phyloP scores from a whole-genome alignment of 1,284 basidiomycete species.

The Clitocybe nebularis region DNA sequence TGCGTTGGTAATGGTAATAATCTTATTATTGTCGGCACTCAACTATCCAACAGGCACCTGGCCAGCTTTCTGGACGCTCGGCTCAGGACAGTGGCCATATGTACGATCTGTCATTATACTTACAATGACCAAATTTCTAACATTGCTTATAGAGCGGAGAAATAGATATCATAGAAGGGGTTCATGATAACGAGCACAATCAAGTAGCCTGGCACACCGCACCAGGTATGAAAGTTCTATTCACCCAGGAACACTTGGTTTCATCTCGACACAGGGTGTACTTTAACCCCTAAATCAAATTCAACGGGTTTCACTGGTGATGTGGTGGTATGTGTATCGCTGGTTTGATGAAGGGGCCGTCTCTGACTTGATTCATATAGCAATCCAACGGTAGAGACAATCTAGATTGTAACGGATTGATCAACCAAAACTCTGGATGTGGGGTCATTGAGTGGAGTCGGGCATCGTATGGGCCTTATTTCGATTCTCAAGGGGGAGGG shows the following conservation, averaged over 20 bases:
- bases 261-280: constrained; percentile 13
- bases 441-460: constrained; percentile 67
- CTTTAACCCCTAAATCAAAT: constrained; percentile 25
- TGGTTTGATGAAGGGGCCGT: not conserved
- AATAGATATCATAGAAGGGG: constrained; percentile 79
- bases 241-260: constrained; percentile 1
- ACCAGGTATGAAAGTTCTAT: constrained; percentile 35
- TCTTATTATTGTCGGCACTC: constrained; percentile 1
- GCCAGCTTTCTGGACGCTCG: constrained; percentile 64
- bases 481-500: constrained; percentile 71
- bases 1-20: constrained; percentile 27
- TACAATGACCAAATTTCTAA: not conserved
- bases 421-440: constrained; percentile 61
- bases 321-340: constrained; percentile 40
- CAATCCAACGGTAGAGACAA: constrained; percentile 38
- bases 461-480: constrained; percentile 68
- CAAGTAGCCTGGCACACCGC: constrained; percentile 74
- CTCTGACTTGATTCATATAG: constrained; percentile 19
- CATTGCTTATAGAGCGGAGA: constrained; percentile 64
- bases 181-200: constrained; percentile 73
- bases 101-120: constrained; percentile 28
- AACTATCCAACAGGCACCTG: constrained; percentile 45
- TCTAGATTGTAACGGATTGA: constrained; percentile 50
- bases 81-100: constrained; percentile 50
- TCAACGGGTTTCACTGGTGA: constrained; percentile 65